Percentiles rank a stretch among this genome's conserved stretches.
phyloP scores from a whole-genome alignment of 192 early-diverging fungal genomes.

The Coemansia sp. region DNA sequence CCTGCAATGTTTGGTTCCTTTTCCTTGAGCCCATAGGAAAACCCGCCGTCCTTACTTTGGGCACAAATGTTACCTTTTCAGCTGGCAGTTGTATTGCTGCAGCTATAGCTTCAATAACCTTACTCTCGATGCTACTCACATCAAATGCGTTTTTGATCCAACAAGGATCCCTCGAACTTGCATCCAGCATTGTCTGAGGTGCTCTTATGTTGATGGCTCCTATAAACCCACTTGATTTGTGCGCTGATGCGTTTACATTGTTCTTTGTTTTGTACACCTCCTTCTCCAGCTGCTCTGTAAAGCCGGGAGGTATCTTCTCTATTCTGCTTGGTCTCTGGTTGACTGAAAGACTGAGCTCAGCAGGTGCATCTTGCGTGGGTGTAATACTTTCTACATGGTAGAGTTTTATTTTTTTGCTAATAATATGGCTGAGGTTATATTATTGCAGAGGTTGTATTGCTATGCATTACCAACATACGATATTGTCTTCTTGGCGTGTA shows the following conservation, averaged over 20 bases:
- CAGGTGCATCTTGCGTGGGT: slow-evolving; percentile 4
- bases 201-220: slow-evolving; percentile 23
- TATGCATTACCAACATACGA: too few species aligned
- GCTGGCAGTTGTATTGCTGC: background rate
- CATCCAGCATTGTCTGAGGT: slow-evolving; percentile 21
- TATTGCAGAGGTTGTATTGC: too few species aligned
- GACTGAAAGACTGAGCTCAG: slow-evolving; percentile 10
- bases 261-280: slow-evolving; percentile 3
- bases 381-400: background rate
- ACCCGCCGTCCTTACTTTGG: background rate
- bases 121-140: slow-evolving; percentile 14
- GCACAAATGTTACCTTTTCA: background rate
- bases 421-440: too few species aligned
- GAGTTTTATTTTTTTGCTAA: too few species aligned
- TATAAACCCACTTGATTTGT: slow-evolving; percentile 7
- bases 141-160: slow-evolving; percentile 14
- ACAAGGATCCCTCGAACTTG: slow-evolving; percentile 18
- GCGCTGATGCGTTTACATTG: background rate
- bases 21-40: too few species aligned
- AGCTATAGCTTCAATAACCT: slow-evolving; percentile 9
- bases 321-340: slow-evolving; percentile 19
- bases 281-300: slow-evolving; percentile 12
- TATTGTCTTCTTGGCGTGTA: too few species aligned
- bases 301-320: slow-evolving; percentile 14
- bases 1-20: background rate